Evolutionary conservation across 345 rosid genomes (phyloP).

Genomic region (Rhizophora mangle): DNA sequence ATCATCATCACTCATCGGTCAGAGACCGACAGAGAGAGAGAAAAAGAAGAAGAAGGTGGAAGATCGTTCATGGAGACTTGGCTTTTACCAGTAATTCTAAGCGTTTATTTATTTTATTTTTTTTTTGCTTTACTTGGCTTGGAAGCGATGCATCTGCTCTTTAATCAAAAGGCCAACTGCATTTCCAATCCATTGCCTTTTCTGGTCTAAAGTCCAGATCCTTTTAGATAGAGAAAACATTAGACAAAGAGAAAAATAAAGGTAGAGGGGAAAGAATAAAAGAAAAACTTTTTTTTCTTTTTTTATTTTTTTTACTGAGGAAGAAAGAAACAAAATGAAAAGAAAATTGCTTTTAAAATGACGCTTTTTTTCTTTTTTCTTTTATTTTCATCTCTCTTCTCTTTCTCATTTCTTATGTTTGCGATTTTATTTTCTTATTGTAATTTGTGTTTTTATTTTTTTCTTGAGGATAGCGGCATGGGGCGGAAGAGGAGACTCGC

Average conservation of each 20-base stretch:
- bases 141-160: slow-evolving; percentile 55
- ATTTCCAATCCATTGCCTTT: slow-evolving; percentile 1
- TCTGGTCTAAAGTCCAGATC: background rate
- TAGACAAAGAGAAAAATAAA: background rate
- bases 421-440: no score
- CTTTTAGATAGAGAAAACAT: background rate
- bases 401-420: no score
- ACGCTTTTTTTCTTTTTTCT: no score
- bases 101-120: background rate
- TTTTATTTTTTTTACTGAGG: background rate
- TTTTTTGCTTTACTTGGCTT: slow-evolving; percentile 25
- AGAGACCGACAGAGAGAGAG: background rate
- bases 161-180: slow-evolving; percentile 27
- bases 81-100: background rate
- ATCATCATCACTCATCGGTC: slow-evolving; percentile 10
- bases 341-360: no score
- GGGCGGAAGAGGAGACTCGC: no score
- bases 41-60: background rate
- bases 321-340: background rate
- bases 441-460: no score
- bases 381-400: no score
- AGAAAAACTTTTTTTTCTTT: no score
- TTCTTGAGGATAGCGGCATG: no score
- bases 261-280: background rate
- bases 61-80: background rate